phyloP scores from a whole-genome alignment of 169 alveolate species.

The Cyclospora cayetanensis region DNA sequence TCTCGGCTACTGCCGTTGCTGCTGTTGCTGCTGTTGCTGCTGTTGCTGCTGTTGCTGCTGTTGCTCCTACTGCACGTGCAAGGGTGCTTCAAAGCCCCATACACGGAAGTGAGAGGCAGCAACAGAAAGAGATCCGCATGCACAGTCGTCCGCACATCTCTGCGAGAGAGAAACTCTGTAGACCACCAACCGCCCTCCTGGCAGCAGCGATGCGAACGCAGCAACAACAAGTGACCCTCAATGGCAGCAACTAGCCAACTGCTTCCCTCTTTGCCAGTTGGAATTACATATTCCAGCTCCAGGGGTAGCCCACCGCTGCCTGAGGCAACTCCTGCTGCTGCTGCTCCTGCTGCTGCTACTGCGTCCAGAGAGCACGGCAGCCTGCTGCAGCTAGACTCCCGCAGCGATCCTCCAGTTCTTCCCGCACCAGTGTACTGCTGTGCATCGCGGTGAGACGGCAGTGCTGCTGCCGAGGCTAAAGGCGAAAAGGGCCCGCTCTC shows the following conservation, averaged over 20 bases:
- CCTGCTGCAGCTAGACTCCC: conserved; percentile 15
- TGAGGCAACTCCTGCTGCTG: not conserved
- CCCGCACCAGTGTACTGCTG: not conserved
- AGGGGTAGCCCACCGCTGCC: not conserved
- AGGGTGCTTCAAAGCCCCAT: not conserved
- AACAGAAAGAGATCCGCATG: conserved; percentile 44
- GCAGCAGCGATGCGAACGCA: conserved; percentile 84
- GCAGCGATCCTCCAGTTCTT: no score
- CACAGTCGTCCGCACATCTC: conserved; percentile 84
- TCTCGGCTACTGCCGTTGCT: not conserved
- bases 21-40: conserved; percentile 5
- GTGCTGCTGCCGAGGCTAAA: conserved; percentile 11
- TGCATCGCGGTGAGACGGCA: no score
- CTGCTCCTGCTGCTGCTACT: not conserved
- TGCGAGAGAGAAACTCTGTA: conserved; percentile 85
- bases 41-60: not conserved
- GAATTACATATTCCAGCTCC: not conserved
- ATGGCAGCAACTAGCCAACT: conserved; percentile 76
- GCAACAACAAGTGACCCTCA: conserved; percentile 84
- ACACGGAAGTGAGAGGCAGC: not conserved
- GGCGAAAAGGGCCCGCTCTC: not conserved
- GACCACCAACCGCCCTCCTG: conserved; percentile 91
- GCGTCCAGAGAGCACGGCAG: not conserved
- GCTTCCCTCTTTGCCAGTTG: not conserved
- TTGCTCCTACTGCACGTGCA: conserved; percentile 59